Base-by-base conservation (phyloP, 1,284 basidiomycete genomes). In the Entoloma clypeatum region DNA sequence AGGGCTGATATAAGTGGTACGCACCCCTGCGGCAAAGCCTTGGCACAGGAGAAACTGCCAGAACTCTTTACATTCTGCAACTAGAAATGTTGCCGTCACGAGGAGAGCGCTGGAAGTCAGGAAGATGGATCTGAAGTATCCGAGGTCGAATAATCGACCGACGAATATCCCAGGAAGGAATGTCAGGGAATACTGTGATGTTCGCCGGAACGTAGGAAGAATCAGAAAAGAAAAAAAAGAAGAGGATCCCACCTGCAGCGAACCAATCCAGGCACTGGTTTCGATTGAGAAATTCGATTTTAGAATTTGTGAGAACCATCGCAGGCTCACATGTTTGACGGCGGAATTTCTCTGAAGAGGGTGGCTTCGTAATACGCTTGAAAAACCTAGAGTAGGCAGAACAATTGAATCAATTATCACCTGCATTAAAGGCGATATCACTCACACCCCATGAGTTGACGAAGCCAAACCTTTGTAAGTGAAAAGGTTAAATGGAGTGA, bases 201-300 rank as follows among this genome's bases (percentile, higher is more conserved):
- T 22, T 17, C 4, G 19, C 17, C 7, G n/a, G n/a, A 16, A 32
- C 23, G 19, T 29, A 18, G 13, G 7, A 16, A 29, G 18, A 3
- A 24, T 5, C 7, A 24, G 38, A n/a, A 30, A 19, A 14, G n/a
- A 16, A 3, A 13, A 36, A 29, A 9, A 27, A 4, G 9, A 44
- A 59, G 13, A 37, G n/a, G n/a, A n/a, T n/a, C n/a, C n/a, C n/a
- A 72, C 78, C 61, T 86, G 81, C 41, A 84, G 64, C 0, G 83
- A 84, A 3, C 84, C 84, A 43, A 87, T 85, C 85, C 84, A 87
- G 11, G 82, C 74, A 31, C 80, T 84, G 43, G n/a, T 10, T 19
- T 11, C 22, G 25, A 27, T 33, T 18, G 9, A 38, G 34, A 10
- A 28, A 30, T 22, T 29, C 14, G 25, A 27, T 33, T 18, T 7